Evolutionary conservation across 495 filamentous ascomycete genomes (phyloP), one percentile per base, ranked within the genome.

Genomic region (Penicillium alfredii): DNA sequence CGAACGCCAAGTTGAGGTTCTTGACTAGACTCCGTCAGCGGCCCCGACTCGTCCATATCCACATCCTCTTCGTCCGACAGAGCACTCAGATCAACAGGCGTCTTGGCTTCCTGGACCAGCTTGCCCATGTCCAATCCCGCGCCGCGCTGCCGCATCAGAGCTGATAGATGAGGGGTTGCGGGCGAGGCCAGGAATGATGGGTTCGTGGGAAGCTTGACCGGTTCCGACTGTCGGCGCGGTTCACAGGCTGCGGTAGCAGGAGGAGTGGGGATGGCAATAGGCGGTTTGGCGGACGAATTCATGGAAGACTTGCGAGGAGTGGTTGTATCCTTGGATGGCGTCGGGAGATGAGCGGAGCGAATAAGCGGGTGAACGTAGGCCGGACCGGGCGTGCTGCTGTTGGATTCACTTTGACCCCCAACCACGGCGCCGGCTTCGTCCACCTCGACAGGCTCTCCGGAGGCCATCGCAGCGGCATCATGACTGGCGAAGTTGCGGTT

Each of bases 401-500:
- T 48, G 38, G 73, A 47, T 31, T 71, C 69, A 40, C 55, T 73
- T 35, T 74, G 76, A 26, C 64, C 66, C 27, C 69, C 73, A 38
- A 75, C 61, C n/a, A 75, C 52, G 25, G 61, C 63, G 17, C 77
- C 78, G 36, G 65, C 58, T 27, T 81, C 74, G 41, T 83, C 75
- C 30, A 76, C 66, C 40, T 94, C 86, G 28, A 94, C 78, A 2
- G 81, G 76, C 44, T 86, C 78, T 19, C 92, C 92, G 35, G 86
- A 90, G 14, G 82, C 85, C 21, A 86, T 69, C n/a, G 92, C 92
- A 26, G 92, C 92, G 35, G 86, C 86, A 53, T 96, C 89, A 50
- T 98, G 92, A 50, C 87, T 96, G 51, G 87, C 82, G 65, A 86
- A 96, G 34, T 88, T 86, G 32, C 86, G 75, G 41, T 79, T 81